A percentile compares a stretch with the other conserved stretches of the same genome.
Evolutionary conservation across 2,329 filamentous ascomycete species (phyloP).

Genomic region (Lomentospora prolificans): DNA sequence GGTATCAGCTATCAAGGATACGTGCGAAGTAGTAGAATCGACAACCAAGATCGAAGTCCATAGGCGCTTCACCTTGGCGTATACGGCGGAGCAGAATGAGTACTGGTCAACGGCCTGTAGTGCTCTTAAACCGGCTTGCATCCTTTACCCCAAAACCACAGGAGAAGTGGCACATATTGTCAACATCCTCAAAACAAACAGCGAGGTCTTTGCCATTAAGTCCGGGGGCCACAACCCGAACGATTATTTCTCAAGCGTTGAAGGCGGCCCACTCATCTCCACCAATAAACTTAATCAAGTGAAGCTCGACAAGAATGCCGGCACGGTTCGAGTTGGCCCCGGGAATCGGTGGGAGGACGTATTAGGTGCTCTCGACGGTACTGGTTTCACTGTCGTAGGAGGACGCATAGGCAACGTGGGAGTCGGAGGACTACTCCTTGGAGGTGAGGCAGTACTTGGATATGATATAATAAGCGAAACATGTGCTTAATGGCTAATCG

Average conservation of each 20-base stretch:
- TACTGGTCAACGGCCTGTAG: conserved; percentile 37
- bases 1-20: not conserved
- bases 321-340: conserved; percentile 32
- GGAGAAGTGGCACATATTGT: conserved; percentile 44
- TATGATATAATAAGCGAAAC: too few species aligned
- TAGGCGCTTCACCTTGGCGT: conserved; percentile 19
- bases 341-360: conserved; percentile 35
- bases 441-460: conserved; percentile 34
- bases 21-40: not conserved
- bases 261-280: conserved; percentile 38
- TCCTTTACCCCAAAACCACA: conserved; percentile 34
- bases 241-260: conserved; percentile 39
- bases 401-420: conserved; percentile 36
- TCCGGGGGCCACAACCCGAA: conserved; percentile 50
- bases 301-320: conserved; percentile 24
- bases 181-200: conserved; percentile 33
- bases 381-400: conserved; percentile 31
- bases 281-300: conserved; percentile 32
- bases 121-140: conserved; percentile 34
- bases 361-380: conserved; percentile 26
- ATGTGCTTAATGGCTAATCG: not conserved
- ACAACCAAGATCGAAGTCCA: not conserved
- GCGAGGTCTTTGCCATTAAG: conserved; percentile 43
- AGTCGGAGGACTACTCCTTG: conserved; percentile 40
- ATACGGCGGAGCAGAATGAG: conserved; percentile 26